Base-by-base conservation (phyloP, 352 stramenopile species). In the Globisporangium paroecandrum region DNA sequence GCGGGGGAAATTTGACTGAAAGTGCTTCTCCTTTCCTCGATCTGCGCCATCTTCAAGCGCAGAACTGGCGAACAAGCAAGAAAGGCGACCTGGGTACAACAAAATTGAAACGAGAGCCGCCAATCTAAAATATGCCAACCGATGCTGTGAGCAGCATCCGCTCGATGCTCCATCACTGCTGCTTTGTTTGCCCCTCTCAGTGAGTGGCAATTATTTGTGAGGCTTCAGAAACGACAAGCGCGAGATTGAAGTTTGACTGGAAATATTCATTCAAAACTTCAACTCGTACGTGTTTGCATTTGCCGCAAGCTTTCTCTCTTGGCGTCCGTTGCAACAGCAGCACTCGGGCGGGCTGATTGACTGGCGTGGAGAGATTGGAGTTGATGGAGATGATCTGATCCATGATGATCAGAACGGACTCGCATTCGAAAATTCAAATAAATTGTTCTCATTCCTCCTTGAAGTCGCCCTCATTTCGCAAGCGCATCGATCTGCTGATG, bases 401-500 rank as follows among this genome's bases (percentile, higher is more conserved):
- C 13, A n/a, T 57, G 24, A n/a, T 38, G 24, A 20, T 58, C 25
- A 58, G 53, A 58, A 55, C 43, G 13, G n/a, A 24, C 47, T 29
- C 47, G 8, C 47, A 27, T 55, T 55, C 47, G 47, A 55, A 55
- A 55, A 27, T 55, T 55, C 47, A 55, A 55, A 55, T 27, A 55
- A 55, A 51, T 22, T 51, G 43, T 51, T 22, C 43, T 13, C 43
- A 51, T 18, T 51, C 22, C 47, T 29, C 47, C 22, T 27, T 58
- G 12, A 36, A 36, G 25, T 27, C 10, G 18, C 53, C 53, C 7
- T 58, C 53, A 24, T 22, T 58, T 58, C 53, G 53, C 58, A 32
- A 68, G 47, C 34, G 47, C 27, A 10, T 51, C 64, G 24, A 78
- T 62, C 32, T 76, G 66, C 1, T 65, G 32, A 22, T 64, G 36